Percentiles rank a stretch among this genome's conserved stretches.
Conservation (phyloP, 192 early-diverging fungal genomes). For the Coemansia sp. region DNA sequence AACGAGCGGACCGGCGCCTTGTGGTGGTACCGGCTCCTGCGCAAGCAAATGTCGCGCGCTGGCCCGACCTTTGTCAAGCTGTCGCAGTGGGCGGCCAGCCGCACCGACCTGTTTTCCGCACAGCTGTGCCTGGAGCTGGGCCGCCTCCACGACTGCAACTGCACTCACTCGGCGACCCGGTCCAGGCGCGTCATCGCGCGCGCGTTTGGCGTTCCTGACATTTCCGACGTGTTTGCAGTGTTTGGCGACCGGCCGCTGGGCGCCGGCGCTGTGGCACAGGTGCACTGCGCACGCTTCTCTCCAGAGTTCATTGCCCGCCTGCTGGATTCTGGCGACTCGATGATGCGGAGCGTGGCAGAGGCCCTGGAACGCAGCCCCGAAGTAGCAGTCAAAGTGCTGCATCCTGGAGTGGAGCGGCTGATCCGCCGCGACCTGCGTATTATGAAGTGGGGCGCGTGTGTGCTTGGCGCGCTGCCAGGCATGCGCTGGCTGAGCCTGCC, state of each 20-base stretch:
- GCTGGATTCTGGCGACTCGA: not conserved
- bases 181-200: conserved; percentile 64
- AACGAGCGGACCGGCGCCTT: conserved; percentile 60
- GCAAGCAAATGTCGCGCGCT: conserved; percentile 75
- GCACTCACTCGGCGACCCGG: conserved; percentile 67
- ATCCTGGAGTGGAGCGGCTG: conserved; percentile 68
- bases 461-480: conserved; percentile 70
- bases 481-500: conserved; percentile 84
- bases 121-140: conserved; percentile 73
- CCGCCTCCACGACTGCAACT: conserved; percentile 77
- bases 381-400: conserved; percentile 89
- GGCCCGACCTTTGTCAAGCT: conserved; percentile 98
- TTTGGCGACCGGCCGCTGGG: conserved; percentile 80
- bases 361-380: conserved; percentile 38
- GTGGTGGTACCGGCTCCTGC: conserved; percentile 84
- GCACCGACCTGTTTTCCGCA: conserved; percentile 80
- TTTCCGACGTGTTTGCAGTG: conserved; percentile 75
- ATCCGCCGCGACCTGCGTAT: conserved; percentile 83
- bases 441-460: conserved; percentile 64
- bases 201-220: conserved; percentile 58
- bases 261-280: conserved; percentile 95
- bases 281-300: conserved; percentile 42
- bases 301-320: conserved; percentile 24
- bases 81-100: conserved; percentile 91
- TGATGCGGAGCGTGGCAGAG: conserved; percentile 3